phyloP scores from a whole-genome alignment of 2,329 filamentous ascomycete genomes.

The Penicillium palitans region DNA sequence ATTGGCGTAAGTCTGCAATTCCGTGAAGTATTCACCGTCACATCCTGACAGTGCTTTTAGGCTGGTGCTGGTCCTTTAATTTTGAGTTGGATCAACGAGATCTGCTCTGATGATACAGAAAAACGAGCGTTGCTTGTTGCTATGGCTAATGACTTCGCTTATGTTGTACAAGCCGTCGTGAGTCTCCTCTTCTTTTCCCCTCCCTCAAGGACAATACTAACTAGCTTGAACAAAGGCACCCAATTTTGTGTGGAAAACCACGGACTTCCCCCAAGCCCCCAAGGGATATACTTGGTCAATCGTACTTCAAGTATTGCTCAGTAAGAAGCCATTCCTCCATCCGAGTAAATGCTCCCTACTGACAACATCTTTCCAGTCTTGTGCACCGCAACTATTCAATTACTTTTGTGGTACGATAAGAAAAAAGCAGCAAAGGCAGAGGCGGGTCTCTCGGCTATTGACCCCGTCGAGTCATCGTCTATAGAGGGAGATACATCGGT shows the following conservation, averaged over 20 bases:
- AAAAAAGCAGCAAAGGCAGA: neutral
- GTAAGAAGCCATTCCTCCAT: constrained; percentile 23
- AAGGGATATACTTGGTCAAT: constrained; percentile 43
- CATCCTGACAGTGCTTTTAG: constrained; percentile 10
- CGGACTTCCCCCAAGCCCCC: constrained; percentile 39
- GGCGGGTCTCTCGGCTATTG: neutral
- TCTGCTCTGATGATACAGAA: constrained; percentile 34
- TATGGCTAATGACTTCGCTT: constrained; percentile 35
- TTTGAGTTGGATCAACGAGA: constrained; percentile 41
- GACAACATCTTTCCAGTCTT: neutral
- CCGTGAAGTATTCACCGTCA: neutral
- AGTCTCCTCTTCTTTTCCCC: neutral
- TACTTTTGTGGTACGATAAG: constrained; percentile 5
- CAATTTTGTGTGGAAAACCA: constrained; percentile 48
- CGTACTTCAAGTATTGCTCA: constrained; percentile 35
- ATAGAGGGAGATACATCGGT: neutral
- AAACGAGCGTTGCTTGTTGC: constrained; percentile 37
- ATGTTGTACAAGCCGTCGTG: constrained; percentile 37
- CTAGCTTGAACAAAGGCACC: constrained; percentile 23
- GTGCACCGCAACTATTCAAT: constrained; percentile 1
- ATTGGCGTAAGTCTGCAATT: constrained; percentile 32
- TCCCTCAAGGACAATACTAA: neutral
- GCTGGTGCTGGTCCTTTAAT: constrained; percentile 41
- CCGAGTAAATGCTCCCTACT: neutral
- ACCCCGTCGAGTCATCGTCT: neutral